phyloP scores from a whole-genome alignment of 1,139 yeast genomes.

The Petasospora fabianii region DNA sequence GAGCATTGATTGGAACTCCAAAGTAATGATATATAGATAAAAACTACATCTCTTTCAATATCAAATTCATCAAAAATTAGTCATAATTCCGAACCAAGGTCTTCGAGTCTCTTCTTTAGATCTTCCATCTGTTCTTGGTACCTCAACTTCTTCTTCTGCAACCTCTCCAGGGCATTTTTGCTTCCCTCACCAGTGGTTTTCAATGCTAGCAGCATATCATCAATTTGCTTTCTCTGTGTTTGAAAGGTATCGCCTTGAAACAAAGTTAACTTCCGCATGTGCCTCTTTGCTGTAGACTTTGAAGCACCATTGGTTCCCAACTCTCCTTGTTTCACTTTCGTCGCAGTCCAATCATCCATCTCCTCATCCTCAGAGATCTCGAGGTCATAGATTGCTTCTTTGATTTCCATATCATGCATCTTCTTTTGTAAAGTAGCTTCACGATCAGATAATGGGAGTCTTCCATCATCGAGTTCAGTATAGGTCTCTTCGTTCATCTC shows the following conservation, averaged over 20 bases:
- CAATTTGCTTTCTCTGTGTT: constrained; percentile 1
- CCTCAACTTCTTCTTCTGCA: background rate
- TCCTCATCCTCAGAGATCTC: constrained; percentile 31
- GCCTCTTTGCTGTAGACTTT: background rate
- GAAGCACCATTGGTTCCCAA: background rate
- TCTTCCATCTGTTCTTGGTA: constrained; percentile 3
- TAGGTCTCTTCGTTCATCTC: constrained; percentile 28
- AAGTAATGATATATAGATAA: background rate
- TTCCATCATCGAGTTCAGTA: constrained; percentile 32
- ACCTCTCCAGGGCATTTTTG: constrained; percentile 1
- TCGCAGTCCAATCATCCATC: constrained; percentile 25
- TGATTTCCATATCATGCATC: constrained; percentile 35
- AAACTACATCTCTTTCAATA: too few species aligned
- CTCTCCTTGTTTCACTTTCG: constrained; percentile 16
- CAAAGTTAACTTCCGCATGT: constrained; percentile 12
- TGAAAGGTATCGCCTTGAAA: constrained; percentile 6
- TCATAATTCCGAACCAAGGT: too few species aligned
- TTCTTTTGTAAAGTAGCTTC: constrained; percentile 27
- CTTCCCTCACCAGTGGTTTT: constrained; percentile 1
- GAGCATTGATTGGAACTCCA: constrained; percentile 4
- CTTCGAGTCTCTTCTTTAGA: background rate
- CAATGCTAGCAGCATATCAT: constrained; percentile 1
- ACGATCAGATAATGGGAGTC: constrained; percentile 33
- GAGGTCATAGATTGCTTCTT: constrained; percentile 35
- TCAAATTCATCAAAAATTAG: too few species aligned